A percentile compares a stretch with the other conserved stretches of the same genome.
Evolutionary conservation across 2,329 filamentous ascomycete species (phyloP).

Genomic region (Pseudogymnoascus sp.): DNA sequence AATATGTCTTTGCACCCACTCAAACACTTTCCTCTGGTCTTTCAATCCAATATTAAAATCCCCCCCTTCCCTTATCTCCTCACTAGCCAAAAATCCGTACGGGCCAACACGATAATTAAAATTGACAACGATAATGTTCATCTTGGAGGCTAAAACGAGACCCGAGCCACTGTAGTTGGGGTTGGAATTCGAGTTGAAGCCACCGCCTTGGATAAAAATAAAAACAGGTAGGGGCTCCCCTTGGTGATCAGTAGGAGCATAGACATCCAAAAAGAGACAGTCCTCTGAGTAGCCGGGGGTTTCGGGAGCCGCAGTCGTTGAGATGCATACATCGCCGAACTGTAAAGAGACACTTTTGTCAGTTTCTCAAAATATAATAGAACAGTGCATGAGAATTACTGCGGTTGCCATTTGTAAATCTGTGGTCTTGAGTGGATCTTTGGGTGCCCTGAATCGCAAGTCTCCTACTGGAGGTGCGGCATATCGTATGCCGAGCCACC

Average conservation of each 20-base stretch:
- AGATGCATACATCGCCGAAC: constrained; percentile 21
- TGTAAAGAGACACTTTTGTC: constrained; percentile 8
- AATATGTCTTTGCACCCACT: constrained; percentile 64
- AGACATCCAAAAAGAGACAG: constrained; percentile 62
- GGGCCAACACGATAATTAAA: constrained; percentile 71
- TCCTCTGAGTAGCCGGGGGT: constrained; percentile 45
- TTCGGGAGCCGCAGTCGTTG: constrained; percentile 19
- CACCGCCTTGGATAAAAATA: constrained; percentile 51
- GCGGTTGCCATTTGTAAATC: constrained; percentile 20
- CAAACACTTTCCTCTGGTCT: constrained; percentile 60
- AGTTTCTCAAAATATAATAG: not conserved
- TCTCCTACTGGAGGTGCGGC: constrained; percentile 60
- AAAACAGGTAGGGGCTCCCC: constrained; percentile 52
- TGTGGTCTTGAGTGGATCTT: constrained; percentile 43
- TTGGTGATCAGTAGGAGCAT: constrained; percentile 44
- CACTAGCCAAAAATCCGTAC: constrained; percentile 61
- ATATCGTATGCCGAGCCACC: constrained; percentile 70
- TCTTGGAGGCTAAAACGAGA: constrained; percentile 49
- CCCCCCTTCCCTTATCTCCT: constrained; percentile 41
- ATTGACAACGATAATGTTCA: constrained; percentile 59
- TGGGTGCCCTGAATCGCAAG: constrained; percentile 59
- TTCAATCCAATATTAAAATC: constrained; percentile 61
- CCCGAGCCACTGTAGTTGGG: constrained; percentile 51
- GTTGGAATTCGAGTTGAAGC: constrained; percentile 44
- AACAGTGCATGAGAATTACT: constrained; percentile 15